Conservation (phyloP, 352 stramenopile species). For the Phytophthora gonapodyides region DNA sequence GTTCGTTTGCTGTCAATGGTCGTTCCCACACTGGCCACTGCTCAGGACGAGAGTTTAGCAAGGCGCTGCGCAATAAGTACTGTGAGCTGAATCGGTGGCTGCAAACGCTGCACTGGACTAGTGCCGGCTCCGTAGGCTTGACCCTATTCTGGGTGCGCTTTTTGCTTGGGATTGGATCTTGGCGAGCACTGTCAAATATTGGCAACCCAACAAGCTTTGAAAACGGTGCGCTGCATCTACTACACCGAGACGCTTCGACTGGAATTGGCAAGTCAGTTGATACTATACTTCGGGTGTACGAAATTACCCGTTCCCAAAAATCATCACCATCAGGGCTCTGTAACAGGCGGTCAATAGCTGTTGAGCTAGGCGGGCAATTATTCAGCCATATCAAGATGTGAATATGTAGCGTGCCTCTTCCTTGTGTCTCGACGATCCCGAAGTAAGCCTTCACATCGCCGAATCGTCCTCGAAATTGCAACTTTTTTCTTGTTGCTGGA, state of each 20-base stretch:
- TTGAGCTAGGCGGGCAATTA: slow-evolving; percentile 5
- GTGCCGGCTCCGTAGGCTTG: background rate
- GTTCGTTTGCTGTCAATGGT: background rate
- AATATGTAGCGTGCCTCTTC: background rate
- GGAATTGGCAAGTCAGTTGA: background rate
- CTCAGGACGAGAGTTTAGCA: background rate
- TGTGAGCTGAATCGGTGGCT: background rate
- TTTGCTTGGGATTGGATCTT: background rate
- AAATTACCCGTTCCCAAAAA: background rate
- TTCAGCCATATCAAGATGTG: slow-evolving; percentile 7
- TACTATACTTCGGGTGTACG: background rate
- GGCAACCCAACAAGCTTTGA: background rate
- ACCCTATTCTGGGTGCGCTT: background rate
- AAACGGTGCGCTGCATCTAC: background rate
- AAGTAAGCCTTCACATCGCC: background rate
- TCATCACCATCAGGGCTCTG: background rate
- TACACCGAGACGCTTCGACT: background rate
- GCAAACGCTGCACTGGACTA: background rate
- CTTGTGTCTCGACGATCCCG: slow-evolving; percentile 1
- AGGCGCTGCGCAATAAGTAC: background rate
- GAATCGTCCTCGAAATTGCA: background rate
- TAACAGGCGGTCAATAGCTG: background rate
- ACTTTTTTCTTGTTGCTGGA: background rate
- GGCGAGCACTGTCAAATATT: background rate
- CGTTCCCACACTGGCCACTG: background rate